A percentile compares a stretch with the other conserved stretches of the same genome.
Conservation (phyloP, 768 basidiomycete species). For the Lactifluus piperatus region DNA sequence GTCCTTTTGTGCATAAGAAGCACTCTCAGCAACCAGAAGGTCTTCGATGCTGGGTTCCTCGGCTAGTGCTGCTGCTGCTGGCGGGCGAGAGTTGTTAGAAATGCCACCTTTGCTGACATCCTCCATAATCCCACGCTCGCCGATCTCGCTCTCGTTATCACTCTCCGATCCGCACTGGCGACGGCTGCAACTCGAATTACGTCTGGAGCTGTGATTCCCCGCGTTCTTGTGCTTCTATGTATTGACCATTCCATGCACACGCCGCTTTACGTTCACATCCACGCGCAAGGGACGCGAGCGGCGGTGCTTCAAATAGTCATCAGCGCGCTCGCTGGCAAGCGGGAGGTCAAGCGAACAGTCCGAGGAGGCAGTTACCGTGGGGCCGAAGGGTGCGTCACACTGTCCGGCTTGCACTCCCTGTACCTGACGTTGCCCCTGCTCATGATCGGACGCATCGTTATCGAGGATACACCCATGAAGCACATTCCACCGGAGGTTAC, state of each 20-base stretch:
- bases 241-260: constrained; percentile 18
- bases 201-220: neutral
- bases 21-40: constrained; percentile 22
- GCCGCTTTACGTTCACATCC: neutral
- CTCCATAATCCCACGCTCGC: neutral
- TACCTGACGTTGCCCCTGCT: constrained; percentile 6
- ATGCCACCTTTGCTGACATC: neutral
- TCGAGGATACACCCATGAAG: constrained; percentile 52
- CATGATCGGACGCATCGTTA: constrained; percentile 20
- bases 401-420: too few relatives aligned
- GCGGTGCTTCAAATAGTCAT: neutral
- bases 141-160: constrained; percentile 5
- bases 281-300: neutral
- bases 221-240: constrained; percentile 17
- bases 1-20: constrained; percentile 1
- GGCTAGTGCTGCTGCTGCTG: too few relatives aligned
- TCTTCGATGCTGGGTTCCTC: constrained; percentile 28
- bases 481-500: constrained; percentile 46
- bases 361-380: constrained; percentile 28
- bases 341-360: constrained; percentile 31
- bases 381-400: constrained; percentile 23
- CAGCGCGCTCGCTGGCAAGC: neutral
- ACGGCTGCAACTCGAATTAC: neutral
- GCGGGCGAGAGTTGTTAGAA: neutral
- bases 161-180: constrained; percentile 4